Base-by-base conservation (phyloP, 129 eudicot species). In the Saussurea involucrata region DNA sequence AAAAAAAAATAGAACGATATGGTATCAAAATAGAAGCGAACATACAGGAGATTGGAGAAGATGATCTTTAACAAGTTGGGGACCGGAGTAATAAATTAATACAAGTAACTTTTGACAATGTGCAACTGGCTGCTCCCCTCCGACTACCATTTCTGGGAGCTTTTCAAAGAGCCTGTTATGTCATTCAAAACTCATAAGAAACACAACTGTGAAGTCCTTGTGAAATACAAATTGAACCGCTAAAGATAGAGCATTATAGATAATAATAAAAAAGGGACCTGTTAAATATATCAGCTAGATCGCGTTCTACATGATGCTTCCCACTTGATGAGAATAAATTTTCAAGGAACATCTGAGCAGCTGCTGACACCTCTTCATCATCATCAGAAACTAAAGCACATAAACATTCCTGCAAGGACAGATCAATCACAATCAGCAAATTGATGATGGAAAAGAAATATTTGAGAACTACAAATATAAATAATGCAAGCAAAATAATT, bases 21-120 rank as follows among this genome's bases (percentile, higher is more conserved):
- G 58, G 58, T 49, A 22, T 11, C 4, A 57, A 57, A 31, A 58
- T 25, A 64, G 68, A 69, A 28, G 75, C 12, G 72, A 74, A 74
- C 96, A 28, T 89, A 92, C 99, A 72, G 97, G 99, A 73, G 97
- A 91, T 28, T 87, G 87, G 42, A 91, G 88, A 74, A 95, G 90
- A 72, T 82, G 86, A 79, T 86, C 92, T 66, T 76, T 88, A 76
- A 95, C 92, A 78, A 91, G 88, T 68, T 75, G 88, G 65, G 98
- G 98, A 61, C 98, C 98, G 8, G 96, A 88, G 64, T 84, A 89
- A 78, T 95, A 95, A 25, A 92, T 83, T 60, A 91, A 72, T 33
- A 86, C 96, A 32, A 91, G 90, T 65, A 95, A 73, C 77, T 95
- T 92, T 79, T 83, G 97, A 68, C 83, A 85, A 85, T 92, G 92